Base-by-base conservation (phyloP, 2,329 filamentous ascomycete species). In the Microdochium bolleyi region DNA sequence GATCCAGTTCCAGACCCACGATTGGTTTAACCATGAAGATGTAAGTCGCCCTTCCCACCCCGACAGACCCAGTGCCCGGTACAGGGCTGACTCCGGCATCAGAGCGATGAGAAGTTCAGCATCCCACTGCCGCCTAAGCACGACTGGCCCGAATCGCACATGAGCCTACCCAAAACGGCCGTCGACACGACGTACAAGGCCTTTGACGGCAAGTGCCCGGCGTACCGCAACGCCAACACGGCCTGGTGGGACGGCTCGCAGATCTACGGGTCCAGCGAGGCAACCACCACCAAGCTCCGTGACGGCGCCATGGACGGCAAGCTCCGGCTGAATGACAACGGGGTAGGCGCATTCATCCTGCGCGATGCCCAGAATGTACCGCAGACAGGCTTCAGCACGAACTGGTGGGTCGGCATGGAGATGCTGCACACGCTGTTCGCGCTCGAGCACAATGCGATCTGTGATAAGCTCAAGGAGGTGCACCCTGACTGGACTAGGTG, bases 1-100 rank as follows among this genome's bases (percentile, higher is more conserved):
- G 72, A 75, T 76, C n/a, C 73, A 77, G 56, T 75, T 76, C 51
- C 71, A 75, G 52, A 68, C 68, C 0, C 73, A 75, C 52, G 71
- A 73, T 53, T 74, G 71, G 71, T 67, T 69, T 51, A 61, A 64
- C 38, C 64, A 68, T 54, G 58, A 64, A 24, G 52, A 54, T 52
- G 62, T 61, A 44, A 44, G 56, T 50, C 37, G 19, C 51, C 13
- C 27, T 30, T 30, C 11, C 11, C 27, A 5, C 5, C 27, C 11
- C 27, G 11, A 72, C 70, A 1, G 57, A 66, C 53, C 61, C 63
- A 2, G 70, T 11, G 11, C 5, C 27, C 27, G 27, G 27, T 30
- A 30, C 11, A 30, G 5, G 5, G 27, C 5, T 30, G 5, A 30
- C 5, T 11, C 5, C 27, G 5, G 11, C 27, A 30, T 30, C 27